Evolutionary conservation across 2,329 filamentous ascomycete species (phyloP), one percentile per base, ranked within the genome.

Genomic region (Akanthomyces lecanii): DNA sequence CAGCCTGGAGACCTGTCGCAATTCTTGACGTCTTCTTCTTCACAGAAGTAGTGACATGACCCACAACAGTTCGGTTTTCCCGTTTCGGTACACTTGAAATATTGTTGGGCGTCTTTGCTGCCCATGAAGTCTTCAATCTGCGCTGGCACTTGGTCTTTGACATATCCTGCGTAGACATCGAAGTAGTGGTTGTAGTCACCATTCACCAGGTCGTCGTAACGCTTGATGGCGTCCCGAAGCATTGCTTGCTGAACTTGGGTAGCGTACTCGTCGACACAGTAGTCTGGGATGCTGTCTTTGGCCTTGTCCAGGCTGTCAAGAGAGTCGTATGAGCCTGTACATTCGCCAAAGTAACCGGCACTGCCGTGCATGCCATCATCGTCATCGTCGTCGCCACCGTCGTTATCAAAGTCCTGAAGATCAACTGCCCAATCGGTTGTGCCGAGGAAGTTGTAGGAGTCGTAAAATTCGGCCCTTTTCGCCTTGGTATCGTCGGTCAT

Each of bases 391-490:
- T 25, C 47, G 16, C 28, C 42, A 44, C 23, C 40, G 12, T n/a
- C 11, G 4, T 25, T 42, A 11, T 48, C 33, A 33, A 59, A 66
- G 16, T 44, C 36, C 23, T 65, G 63, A 10, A 68, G 57, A 44
- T 69, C 67, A 21, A 66, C 58, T 14, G 67, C 67, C 67, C 67
- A 68, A 36, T 69, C 68, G 5, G 62, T 65, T 14, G 64, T 68
- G 5, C 67, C 68, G 1, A 25, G 64, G 45, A 69, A 64, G 45
- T 66, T 66, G 42, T 57, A 42, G 3, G 11, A 21, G 14, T 47
- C 25, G 45, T 63, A 62, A 18, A 50, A 47, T 3, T 40, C n/a
- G 3, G 48, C 11, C 18, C 67, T 61, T 2, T 10, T 7, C 1
- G 36, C 28, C 53, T 69, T 67, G n/a, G 42, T 66, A 4, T 44